Evolutionary conservation across 2,329 filamentous ascomycete genomes (phyloP), one percentile per base, ranked within the genome.

Genomic region (Neofusicoccum sp.): DNA sequence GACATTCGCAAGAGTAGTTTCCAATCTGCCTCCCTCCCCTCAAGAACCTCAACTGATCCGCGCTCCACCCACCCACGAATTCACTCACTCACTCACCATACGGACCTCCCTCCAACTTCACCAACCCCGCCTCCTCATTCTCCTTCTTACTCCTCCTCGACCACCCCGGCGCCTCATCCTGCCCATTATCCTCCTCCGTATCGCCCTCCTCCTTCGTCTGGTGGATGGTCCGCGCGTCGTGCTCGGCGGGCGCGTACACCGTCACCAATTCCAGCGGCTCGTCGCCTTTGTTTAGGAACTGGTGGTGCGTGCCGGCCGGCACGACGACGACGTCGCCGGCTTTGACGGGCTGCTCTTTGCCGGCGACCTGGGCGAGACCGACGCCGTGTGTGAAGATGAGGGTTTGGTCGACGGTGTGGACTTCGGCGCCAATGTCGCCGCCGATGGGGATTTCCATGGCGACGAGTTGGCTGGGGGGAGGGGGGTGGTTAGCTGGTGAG

Each of bases 401-500:
- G 62, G 86, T 84, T 67, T 89, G 87, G 66, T 89, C 87, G 41
- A 88, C 86, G 0, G 83, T 84, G 71, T 89, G 86, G 64, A 87
- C 86, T 75, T 89, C 86, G 59, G 89, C 86, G n/a, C 87, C 85
- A 67, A 89, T 89, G 34, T 89, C 86, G 2, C 86, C 86, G 12
- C 81, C 82, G 0, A 87, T 83, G 0, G 86, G 87, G 0, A 89
- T 80, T 47, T 85, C 86, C 86, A 89, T 89, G 0, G 86, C 79
- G 0, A 89, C 86, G 7, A 89, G 73, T 72, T 89, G 87, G 9
- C 80, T 56, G 50, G 6, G 36, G 1, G 6, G 34, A 14, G 16
- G 28, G 9, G 29, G 28, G 45, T 5, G 6, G 31, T 50, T 14
- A 50, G 47, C 14, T n/a, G 82, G 22, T 22, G 22, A 22, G 22